Evolutionary conservation across 192 early-diverging fungal genomes (phyloP).

Genomic region (Podila verticillata): DNA sequence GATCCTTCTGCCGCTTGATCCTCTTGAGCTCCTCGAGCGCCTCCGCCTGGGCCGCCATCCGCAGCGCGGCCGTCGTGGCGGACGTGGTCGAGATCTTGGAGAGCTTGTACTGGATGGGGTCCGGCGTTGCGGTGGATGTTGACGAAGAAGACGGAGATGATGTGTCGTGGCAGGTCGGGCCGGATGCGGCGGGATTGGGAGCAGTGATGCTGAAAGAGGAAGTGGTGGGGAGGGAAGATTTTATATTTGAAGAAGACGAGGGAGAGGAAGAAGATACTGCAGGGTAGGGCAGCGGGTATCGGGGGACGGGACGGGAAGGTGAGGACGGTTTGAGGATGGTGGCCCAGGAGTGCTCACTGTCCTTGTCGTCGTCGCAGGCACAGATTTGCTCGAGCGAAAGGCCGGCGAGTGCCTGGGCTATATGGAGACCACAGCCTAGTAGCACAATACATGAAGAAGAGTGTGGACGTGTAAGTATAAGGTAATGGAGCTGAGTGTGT

Average conservation of each 20-base stretch:
- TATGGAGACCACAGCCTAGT: conserved; percentile 44
- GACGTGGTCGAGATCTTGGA: conserved; percentile 37
- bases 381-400: conserved; percentile 43
- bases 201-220: neutral
- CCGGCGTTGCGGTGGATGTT: neutral
- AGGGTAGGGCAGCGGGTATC: neutral
- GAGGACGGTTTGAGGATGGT: neutral
- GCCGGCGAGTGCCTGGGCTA: conserved; percentile 38
- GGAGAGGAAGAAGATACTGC: neutral
- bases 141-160: neutral
- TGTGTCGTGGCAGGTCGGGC: neutral
- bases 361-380: conserved; percentile 43
- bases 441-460: neutral
- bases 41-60: conserved; percentile 28
- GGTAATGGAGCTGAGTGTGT: neutral
- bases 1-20: conserved; percentile 20
- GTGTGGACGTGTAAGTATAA: neutral
- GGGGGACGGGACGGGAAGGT: neutral
- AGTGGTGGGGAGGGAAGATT: neutral
- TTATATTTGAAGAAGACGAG: neutral
- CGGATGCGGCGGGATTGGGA: neutral
- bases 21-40: conserved; percentile 30
- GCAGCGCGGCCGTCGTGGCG: conserved; percentile 26
- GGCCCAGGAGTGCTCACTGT: conserved; percentile 39
- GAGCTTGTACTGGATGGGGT: conserved; percentile 33